These are phyloP conservation scores for Carex cristatella DNA, from an alignment of 176 grass and related monocot species.

Conservation along the genomic window DNA sequence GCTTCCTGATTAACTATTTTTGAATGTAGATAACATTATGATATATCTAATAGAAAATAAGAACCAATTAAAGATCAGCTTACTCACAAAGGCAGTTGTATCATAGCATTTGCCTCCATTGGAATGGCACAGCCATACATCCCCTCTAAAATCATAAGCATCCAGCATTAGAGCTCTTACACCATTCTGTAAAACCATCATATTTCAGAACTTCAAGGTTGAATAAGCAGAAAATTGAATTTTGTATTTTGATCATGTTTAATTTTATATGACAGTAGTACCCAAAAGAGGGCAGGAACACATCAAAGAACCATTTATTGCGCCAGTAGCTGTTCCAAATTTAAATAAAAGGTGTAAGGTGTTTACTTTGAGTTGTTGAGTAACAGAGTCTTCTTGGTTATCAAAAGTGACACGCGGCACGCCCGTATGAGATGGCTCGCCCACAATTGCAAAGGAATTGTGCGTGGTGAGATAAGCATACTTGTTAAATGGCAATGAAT, in stretches of 20 bases:
- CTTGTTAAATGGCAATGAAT: slow-evolving; percentile 93
- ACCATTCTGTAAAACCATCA: slow-evolving; percentile 47
- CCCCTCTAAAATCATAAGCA: slow-evolving; percentile 76
- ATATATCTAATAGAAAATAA: not conserved
- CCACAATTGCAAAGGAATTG: slow-evolving; percentile 68
- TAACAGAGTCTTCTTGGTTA: slow-evolving; percentile 83
- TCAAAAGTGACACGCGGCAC: slow-evolving; percentile 72
- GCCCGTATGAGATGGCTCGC: slow-evolving; percentile 87
- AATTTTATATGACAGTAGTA: not conserved
- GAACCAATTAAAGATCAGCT: not conserved
- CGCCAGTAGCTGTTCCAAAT: not conserved
- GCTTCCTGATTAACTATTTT: not conserved
- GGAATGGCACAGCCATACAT: slow-evolving; percentile 93
- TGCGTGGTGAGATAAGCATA: slow-evolving; percentile 94
- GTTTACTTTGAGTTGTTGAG: slow-evolving; percentile 70
- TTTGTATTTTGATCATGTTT: not conserved
- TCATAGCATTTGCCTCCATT: slow-evolving; percentile 71
- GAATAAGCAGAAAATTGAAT: not conserved
- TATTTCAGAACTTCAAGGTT: not conserved
- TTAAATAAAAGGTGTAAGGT: not conserved
- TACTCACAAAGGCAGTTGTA: slow-evolving; percentile 88
- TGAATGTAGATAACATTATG: not conserved
- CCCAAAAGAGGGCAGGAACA: not conserved
- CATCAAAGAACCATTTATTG: not conserved
- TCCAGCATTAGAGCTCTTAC: slow-evolving; percentile 89